Conservation (phyloP, 2,329 filamentous ascomycete genomes). For the Exophiala dermatitidis region DNA sequence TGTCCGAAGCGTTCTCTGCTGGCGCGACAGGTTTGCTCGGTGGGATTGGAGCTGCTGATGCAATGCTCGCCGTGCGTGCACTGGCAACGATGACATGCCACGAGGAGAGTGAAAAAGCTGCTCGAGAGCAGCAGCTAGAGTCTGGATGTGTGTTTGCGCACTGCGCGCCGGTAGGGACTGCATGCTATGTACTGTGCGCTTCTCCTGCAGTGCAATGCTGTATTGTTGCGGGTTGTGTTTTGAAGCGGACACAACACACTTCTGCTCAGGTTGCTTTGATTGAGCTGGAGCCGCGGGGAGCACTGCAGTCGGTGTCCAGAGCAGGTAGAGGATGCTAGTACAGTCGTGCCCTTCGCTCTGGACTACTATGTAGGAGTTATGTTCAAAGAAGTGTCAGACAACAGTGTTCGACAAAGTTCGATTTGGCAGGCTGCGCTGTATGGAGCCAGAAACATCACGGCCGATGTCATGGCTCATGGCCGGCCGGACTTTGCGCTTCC, state of each 20-base stretch:
- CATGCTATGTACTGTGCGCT: neutral
- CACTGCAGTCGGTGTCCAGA: too few relatives aligned
- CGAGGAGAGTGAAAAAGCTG: slow-evolving; percentile 6
- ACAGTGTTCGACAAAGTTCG: neutral
- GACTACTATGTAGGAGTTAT: too few relatives aligned
- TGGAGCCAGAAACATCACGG: neutral
- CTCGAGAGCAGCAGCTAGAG: neutral
- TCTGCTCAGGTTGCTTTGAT: too few relatives aligned
- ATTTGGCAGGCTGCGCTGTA: neutral
- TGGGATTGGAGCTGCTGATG: slow-evolving; percentile 8
- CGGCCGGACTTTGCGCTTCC: neutral
- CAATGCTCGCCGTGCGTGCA: neutral
- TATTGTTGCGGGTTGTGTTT: neutral
- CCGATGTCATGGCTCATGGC: neutral
- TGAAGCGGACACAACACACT: too few relatives aligned
- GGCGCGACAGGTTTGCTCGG: neutral
- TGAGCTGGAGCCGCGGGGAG: too few relatives aligned
- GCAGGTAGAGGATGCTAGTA: too few relatives aligned
- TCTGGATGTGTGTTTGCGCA: neutral
- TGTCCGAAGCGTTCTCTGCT: neutral
- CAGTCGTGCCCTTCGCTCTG: too few relatives aligned
- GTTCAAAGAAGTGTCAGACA: neutral
- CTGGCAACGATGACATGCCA: neutral
- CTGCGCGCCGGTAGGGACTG: neutral
- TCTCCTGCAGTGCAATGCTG: neutral